phyloP scores from a whole-genome alignment of 805 yeast genomes.

The Saccharomycopsis sp. region DNA sequence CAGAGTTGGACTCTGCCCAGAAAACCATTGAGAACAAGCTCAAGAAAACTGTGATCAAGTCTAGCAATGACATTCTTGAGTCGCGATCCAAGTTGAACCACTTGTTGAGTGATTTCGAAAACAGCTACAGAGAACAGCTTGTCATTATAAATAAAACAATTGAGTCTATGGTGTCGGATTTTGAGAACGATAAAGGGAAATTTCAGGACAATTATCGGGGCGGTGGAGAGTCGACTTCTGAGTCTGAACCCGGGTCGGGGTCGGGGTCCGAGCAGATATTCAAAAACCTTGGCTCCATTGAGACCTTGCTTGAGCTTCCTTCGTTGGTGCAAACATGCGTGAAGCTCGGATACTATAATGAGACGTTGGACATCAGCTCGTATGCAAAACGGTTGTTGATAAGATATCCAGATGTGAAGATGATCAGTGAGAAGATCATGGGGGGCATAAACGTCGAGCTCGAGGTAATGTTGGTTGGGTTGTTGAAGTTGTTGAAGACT shows the following conservation, averaged over 20 bases:
- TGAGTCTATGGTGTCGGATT: slow-evolving; percentile 10
- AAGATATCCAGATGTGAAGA: slow-evolving; percentile 50
- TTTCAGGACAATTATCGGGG: slow-evolving; percentile 26
- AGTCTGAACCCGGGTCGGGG: slow-evolving; percentile 10
- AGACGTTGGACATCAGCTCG: slow-evolving; percentile 76
- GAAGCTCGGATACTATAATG: slow-evolving; percentile 77
- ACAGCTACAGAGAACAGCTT: slow-evolving; percentile 25
- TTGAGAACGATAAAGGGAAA: slow-evolving; percentile 25
- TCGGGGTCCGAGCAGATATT: slow-evolving; percentile 34
- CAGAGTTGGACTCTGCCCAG: slow-evolving; percentile 57
- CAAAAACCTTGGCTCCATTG: slow-evolving; percentile 57
- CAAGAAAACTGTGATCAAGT: slow-evolving; percentile 30
- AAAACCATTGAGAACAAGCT: slow-evolving; percentile 39
- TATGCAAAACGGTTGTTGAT: slow-evolving; percentile 60
- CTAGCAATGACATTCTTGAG: slow-evolving; percentile 34
- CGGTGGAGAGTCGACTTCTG: slow-evolving; percentile 1
- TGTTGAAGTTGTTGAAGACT: slow-evolving; percentile 61
- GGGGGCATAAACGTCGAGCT: slow-evolving; percentile 47
- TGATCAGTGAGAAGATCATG: slow-evolving; percentile 41
- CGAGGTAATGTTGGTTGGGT: slow-evolving; percentile 57
- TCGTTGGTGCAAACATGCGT: slow-evolving; percentile 78
- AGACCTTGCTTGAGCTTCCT: slow-evolving; percentile 79
- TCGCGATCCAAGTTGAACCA: slow-evolving; percentile 33
- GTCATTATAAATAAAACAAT: slow-evolving; percentile 1
- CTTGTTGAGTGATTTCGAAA: slow-evolving; percentile 27